Percentiles rank a stretch among this genome's conserved stretches.
These are phyloP conservation scores for Cladophialophora bantiana DNA, from an alignment of 2,329 filamentous ascomycete genomes.

Conservation along the genomic window DNA sequence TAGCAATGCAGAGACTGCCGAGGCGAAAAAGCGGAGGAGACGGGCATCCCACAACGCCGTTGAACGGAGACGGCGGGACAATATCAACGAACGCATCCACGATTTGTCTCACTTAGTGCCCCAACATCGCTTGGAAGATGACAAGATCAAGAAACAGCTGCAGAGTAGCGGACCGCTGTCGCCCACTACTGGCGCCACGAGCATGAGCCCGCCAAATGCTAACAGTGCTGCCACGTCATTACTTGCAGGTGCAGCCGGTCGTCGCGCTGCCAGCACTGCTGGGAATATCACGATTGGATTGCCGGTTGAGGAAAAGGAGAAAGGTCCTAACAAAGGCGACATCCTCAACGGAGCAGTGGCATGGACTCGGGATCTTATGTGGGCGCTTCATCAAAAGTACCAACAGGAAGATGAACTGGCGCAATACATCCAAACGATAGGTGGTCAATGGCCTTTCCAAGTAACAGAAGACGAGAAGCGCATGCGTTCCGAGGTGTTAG, in stretches of 20 bases:
- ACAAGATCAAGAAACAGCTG: constrained; percentile 94
- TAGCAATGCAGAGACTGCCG: constrained; percentile 75
- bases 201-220: constrained; percentile 68
- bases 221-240: constrained; percentile 75
- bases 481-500: constrained; percentile 91
- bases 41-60: constrained; percentile 96
- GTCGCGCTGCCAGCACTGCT: constrained; percentile 75
- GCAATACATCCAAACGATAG: constrained; percentile 74
- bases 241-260: constrained; percentile 81
- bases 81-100: constrained; percentile 98
- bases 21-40: constrained; percentile 89
- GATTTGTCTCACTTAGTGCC: constrained; percentile 94
- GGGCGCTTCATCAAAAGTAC: constrained; percentile 88
- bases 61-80: constrained; percentile 91
- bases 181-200: constrained; percentile 75
- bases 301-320: constrained; percentile 95
- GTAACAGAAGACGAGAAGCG: constrained; percentile 90
- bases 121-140: constrained; percentile 89
- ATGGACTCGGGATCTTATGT: constrained; percentile 98
- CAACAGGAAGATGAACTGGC: constrained; percentile 88
- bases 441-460: constrained; percentile 79
- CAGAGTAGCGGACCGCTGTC: constrained; percentile 90
- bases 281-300: constrained; percentile 91
- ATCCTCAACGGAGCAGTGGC: constrained; percentile 96
- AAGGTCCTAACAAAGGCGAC: constrained; percentile 97